These are phyloP conservation scores for Xerophyta viscosa DNA, from an alignment of 106 monocot genomes.

Conservation along the genomic window DNA sequence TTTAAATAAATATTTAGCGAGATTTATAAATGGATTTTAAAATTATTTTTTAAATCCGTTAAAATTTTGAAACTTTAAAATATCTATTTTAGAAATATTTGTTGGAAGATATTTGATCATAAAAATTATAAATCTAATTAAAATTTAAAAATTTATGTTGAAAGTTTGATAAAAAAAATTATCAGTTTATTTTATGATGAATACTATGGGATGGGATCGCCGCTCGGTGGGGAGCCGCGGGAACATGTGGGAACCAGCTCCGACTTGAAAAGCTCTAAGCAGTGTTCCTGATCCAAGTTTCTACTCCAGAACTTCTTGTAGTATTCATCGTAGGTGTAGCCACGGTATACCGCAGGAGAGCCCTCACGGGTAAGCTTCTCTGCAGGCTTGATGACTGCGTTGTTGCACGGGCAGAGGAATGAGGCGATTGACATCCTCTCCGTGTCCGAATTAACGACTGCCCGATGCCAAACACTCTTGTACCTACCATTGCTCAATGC, in stretches of 20 bases:
- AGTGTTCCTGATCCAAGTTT: constrained; percentile 88
- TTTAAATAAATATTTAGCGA: too few species aligned
- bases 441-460: constrained; percentile 55
- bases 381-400: constrained; percentile 43
- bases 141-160: too few species aligned
- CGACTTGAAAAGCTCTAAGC: constrained; percentile 71
- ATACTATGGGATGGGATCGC: too few species aligned
- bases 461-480: constrained; percentile 81
- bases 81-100: too few species aligned
- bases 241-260: background rate
- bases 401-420: constrained; percentile 73
- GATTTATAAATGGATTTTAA: too few species aligned
- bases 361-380: constrained; percentile 35
- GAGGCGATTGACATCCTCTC: constrained; percentile 82
- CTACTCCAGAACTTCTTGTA: constrained; percentile 87
- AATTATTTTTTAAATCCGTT: too few species aligned
- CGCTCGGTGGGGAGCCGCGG: too few species aligned
- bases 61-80: too few species aligned
- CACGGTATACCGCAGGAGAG: constrained; percentile 40
- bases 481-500: constrained; percentile 79
- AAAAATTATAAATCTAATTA: too few species aligned
- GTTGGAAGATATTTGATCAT: too few species aligned
- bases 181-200: too few species aligned
- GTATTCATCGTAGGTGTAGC: constrained; percentile 81
- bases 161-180: too few species aligned